These are phyloP conservation scores for Dactylellina leptospora DNA, from an alignment of 2,329 filamentous ascomycete species.

Conservation along the genomic window DNA sequence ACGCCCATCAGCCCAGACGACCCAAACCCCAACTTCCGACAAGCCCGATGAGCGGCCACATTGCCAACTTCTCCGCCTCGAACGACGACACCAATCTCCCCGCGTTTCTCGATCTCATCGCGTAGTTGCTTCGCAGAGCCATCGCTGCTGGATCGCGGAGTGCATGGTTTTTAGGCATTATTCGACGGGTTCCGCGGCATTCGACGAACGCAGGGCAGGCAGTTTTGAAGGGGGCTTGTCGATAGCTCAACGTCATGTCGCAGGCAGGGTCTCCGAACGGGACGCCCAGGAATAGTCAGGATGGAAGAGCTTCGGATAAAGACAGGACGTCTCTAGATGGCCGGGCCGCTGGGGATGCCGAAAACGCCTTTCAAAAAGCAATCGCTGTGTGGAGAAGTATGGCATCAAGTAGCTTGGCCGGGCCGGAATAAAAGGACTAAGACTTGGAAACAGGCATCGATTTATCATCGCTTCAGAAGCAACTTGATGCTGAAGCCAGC, in stretches of 20 bases:
- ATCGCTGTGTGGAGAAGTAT: constrained; percentile 96
- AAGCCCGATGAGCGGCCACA: constrained; percentile 50
- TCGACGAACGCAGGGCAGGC: constrained; percentile 11
- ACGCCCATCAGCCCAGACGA: constrained; percentile 11
- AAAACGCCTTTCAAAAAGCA: constrained; percentile 95
- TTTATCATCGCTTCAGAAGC: constrained; percentile 81
- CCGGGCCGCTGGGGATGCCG: constrained; percentile 20
- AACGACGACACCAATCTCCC: constrained; percentile 19
- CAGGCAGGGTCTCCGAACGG: constrained; percentile 48
- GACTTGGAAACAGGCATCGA: constrained; percentile 74
- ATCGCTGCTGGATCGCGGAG: neutral
- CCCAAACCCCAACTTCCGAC: constrained; percentile 39
- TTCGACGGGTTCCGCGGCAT: neutral
- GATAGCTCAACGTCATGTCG: constrained; percentile 36
- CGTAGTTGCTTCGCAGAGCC: constrained; percentile 13
- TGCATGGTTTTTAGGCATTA: constrained; percentile 7
- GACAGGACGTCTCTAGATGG: constrained; percentile 45
- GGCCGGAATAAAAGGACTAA: constrained; percentile 54
- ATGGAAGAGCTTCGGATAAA: constrained; percentile 41
- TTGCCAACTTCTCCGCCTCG: constrained; percentile 40
- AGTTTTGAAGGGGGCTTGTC: constrained; percentile 5
- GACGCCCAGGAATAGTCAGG: constrained; percentile 48
- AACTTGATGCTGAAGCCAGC: constrained; percentile 89
- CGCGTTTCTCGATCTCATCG: constrained; percentile 8
- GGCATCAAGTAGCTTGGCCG: constrained; percentile 54